Conservation (phyloP, 1,139 yeast genomes). For the Candida gigantensis region DNA sequence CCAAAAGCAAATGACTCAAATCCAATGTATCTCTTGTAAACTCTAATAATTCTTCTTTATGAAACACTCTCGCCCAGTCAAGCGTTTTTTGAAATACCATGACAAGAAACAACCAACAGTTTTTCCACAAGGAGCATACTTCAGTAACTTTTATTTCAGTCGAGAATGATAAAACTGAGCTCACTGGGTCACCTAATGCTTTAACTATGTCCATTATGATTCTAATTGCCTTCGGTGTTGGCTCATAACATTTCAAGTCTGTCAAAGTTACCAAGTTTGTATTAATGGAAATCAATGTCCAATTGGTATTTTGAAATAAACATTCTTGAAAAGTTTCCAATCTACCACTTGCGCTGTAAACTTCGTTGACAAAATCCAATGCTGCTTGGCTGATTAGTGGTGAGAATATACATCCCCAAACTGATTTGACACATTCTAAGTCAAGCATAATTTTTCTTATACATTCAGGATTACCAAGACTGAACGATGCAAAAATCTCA, state of each 20-base stretch:
- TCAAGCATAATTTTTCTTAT: constrained; percentile 35
- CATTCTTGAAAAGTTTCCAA: constrained; percentile 67
- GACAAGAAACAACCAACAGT: constrained; percentile 69
- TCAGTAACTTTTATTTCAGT: constrained; percentile 11
- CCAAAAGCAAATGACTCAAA: constrained; percentile 66
- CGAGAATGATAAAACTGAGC: constrained; percentile 41
- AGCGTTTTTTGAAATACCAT: constrained; percentile 70
- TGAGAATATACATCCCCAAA: constrained; percentile 71
- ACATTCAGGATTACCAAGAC: constrained; percentile 43
- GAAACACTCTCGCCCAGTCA: constrained; percentile 69
- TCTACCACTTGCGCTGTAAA: constrained; percentile 66
- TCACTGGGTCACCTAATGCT: constrained; percentile 65
- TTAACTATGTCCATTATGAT: constrained; percentile 72
- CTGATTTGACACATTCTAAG: constrained; percentile 43
- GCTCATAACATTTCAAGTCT: constrained; percentile 58
- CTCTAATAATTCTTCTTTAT: constrained; percentile 61
- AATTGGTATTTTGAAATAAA: constrained; percentile 43
- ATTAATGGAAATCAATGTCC: constrained; percentile 51
- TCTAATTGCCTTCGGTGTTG: constrained; percentile 74
- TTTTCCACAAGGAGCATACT: constrained; percentile 57
- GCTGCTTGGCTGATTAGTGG: constrained; percentile 67
- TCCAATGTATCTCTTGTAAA: constrained; percentile 88
- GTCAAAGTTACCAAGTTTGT: constrained; percentile 48
- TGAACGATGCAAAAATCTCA: constrained; percentile 33
- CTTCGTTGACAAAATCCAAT: constrained; percentile 70